Conservation (phyloP, 163 green algal genomes). For the Scenedesmus sp. region DNA sequence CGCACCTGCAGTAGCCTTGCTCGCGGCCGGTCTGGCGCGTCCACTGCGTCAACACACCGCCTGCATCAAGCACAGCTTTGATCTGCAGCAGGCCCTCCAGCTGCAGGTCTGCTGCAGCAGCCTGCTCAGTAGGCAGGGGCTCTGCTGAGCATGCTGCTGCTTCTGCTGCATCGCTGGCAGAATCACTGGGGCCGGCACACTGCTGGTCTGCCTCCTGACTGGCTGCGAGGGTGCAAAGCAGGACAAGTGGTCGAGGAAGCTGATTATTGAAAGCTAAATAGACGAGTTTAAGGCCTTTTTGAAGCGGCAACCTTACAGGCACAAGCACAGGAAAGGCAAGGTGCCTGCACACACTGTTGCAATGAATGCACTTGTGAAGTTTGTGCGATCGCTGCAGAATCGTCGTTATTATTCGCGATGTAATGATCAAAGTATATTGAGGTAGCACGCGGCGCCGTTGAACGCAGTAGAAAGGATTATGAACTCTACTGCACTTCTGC, state of each 20-base stretch:
- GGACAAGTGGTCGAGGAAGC: neutral
- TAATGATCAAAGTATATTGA: neutral
- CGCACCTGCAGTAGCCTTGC: constrained; percentile 1
- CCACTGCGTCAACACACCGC: neutral
- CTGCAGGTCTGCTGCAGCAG: neutral
- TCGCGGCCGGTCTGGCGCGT: neutral
- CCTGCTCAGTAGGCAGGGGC: neutral
- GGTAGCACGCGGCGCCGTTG: neutral
- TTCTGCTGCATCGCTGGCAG: neutral
- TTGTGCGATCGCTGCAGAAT: neutral
- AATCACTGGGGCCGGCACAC: neutral
- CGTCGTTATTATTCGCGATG: neutral
- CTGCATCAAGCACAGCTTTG: neutral
- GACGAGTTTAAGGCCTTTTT: neutral
- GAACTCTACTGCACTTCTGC: neutral
- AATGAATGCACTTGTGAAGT: neutral
- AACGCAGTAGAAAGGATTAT: neutral
- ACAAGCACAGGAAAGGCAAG: neutral
- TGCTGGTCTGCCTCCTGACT: neutral
- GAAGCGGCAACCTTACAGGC: neutral
- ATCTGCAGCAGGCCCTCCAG: neutral
- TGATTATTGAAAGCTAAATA: neutral
- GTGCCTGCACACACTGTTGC: neutral
- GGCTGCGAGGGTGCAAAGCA: neutral
- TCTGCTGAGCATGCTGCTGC: neutral